Evolutionary conservation across 2,329 filamentous ascomycete genomes (phyloP), one percentile per base, ranked within the genome.

Genomic region (Torrubiella hemipterigena): DNA sequence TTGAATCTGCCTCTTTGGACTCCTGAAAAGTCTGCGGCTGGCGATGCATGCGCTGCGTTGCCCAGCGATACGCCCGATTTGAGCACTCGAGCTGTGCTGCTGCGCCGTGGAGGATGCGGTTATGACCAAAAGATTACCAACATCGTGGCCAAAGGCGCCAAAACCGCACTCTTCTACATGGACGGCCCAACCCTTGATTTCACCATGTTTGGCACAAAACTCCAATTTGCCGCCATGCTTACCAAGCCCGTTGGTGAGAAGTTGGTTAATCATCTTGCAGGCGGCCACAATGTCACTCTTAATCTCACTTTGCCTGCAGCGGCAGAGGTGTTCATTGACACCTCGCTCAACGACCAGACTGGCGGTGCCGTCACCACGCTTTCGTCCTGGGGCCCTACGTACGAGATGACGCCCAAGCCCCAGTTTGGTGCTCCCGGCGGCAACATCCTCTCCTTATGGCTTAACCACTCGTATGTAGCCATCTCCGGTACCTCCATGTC

Each of bases 111-210:
- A 33, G 61, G 50, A 18, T 75, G 69, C 46, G 58, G 58, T 0
- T 76, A 74, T 35, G 55, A 58, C 3, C 42, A 59, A 11, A 77
- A 79, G 54, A 63, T 61, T 2, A 44, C 53, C 23, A 69, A 73
- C 34, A 66, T 67, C 5, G 63, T 55, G 3, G 60, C 56, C 4
- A 59, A 59, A 28, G 74, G 74, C 9, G 74, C 70, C 28, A 63
- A 67, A 44, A 74, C 76, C 38, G 50, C 79, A 31, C 50, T 79
- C 40, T 56, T 74, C 42, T 78, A 77, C 50, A 77, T 77, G 57
- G 72, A 68, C 38, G 51, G 48, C 5, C 36, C 30, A 12, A 38
- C 42, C 7, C 56, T 51, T 12, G 52, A 58, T 4, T 38, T 47
- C 5, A 37, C 42, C 6, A 54, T 59, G 9, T 49, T 58, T 21